Evolutionary conservation across 495 filamentous ascomycete genomes (phyloP), one percentile per base, ranked within the genome.

Genomic region (Aspergillus leporis): DNA sequence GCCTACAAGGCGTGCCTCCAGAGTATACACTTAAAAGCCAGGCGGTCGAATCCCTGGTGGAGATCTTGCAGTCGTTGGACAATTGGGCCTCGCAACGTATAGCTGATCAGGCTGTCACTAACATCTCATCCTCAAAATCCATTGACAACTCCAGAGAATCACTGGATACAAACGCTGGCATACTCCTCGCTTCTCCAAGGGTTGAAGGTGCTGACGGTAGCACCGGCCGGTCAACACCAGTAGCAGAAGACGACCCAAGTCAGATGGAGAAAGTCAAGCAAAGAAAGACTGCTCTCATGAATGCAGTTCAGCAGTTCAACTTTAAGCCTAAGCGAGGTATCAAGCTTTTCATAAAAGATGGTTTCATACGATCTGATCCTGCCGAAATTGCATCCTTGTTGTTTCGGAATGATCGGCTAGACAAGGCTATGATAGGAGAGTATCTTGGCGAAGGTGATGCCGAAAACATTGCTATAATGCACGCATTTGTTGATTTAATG

Each of bases 241-340:
- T 89, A 7, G 69, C 88, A 1, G 91, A 95, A 56, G 94, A 98
- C 66, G 95, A 99, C 62, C 92, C 92, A 2, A 89, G 82, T 45
- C 86, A 98, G 66, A 80, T 99, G 31, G 94, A 97, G 66, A 95
- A 88, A 69, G 91, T 90, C 52, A 98, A 97, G 77, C 90, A 91
- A 59, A 82, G 88, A 43, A 99, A 99, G 76, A 98, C 91, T 28
- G 93, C 93, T 4, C 77, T 97, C 56, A 88, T 85, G 41, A 93
- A 95, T 62, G 91, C 89, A 1, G 87, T 97, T 61, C 87, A 88
- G 41, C 90, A 91, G 57, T 99, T 99, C 79, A 99, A 99, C 68
- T 98, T 91, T 81, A 99, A 99, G 68, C 91, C 95, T 4, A 99
- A 98, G 70, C 86, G 90, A 34, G 94, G 94, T 12, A 85, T 99